Conservation (phyloP, 257 asterid species). For the Rubia yunnanensis region DNA sequence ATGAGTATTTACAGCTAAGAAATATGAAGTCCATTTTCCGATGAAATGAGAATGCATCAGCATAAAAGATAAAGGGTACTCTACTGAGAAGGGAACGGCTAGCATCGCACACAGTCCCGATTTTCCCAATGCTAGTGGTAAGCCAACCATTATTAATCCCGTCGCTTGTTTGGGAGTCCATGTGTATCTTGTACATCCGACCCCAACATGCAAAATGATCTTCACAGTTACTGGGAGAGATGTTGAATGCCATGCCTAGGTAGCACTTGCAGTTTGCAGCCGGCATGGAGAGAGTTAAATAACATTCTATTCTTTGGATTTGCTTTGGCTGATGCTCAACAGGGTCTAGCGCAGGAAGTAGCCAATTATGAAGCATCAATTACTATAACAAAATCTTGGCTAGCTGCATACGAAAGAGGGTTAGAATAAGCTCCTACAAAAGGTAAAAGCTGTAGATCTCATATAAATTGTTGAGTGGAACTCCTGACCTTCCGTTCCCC, state of each 20-base stretch:
- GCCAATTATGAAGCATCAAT: not conserved
- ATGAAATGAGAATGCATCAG: not conserved
- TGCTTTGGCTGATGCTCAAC: slow-evolving; percentile 1
- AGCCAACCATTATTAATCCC: not conserved
- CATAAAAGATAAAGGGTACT: not conserved
- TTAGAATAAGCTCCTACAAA: not conserved
- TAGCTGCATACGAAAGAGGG: not conserved
- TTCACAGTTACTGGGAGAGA: not conserved
- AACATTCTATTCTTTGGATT: not conserved
- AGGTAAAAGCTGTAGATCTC: not conserved
- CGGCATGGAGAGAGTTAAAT: not conserved
- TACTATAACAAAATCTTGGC: not conserved
- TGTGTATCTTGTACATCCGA: not conserved
- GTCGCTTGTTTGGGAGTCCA: not conserved
- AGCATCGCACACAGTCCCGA: not conserved
- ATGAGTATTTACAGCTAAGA: too few relatives aligned
- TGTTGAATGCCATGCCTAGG: not conserved
- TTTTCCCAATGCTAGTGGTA: not conserved
- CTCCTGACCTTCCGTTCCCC: slow-evolving; percentile 16
- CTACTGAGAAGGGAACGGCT: not conserved
- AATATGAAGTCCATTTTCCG: not conserved
- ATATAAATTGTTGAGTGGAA: not conserved
- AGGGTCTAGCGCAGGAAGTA: not conserved
- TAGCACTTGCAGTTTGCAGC: not conserved
- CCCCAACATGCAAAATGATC: not conserved